phyloP scores from a whole-genome alignment of 1,284 basidiomycete species.

The Ustilago trichophora region DNA sequence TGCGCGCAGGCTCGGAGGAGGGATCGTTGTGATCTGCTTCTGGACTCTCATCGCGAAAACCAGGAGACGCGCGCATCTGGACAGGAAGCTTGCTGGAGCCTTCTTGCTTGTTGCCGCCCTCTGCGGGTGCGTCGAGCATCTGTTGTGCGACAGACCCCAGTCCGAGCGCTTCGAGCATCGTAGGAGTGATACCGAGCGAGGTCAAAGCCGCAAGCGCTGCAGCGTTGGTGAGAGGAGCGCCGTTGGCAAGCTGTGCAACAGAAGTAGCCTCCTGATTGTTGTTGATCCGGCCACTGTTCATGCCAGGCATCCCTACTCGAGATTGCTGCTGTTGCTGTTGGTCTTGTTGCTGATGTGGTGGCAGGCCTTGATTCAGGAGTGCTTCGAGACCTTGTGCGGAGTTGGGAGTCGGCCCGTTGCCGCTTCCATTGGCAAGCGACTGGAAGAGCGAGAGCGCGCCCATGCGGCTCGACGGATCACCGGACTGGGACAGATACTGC shows the following conservation, averaged over 20 bases:
- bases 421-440: conserved; percentile 21
- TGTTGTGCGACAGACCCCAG: conserved; percentile 37
- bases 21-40: conserved; percentile 15
- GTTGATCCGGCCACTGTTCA: conserved; percentile 1
- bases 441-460: conserved; percentile 37
- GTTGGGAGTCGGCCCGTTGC: conserved; percentile 9
- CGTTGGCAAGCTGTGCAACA: conserved; percentile 14
- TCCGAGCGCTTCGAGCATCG: conserved; percentile 42
- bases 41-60: conserved; percentile 11
- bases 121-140: conserved; percentile 31
- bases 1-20: conserved; percentile 35
- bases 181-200: conserved; percentile 33
- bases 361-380: conserved; percentile 18
- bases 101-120: conserved; percentile 7
- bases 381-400: conserved; percentile 26
- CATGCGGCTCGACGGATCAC: conserved; percentile 18
- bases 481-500: conserved; percentile 41
- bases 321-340: too few species aligned
- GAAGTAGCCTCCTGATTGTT: conserved; percentile 3
- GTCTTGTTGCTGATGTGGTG: too few species aligned
- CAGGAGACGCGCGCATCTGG: conserved; percentile 7
- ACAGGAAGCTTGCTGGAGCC: not conserved
- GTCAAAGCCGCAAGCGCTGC: conserved; percentile 33
- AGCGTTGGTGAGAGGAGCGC: conserved; percentile 28
- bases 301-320: conserved; percentile 9